A percentile compares a stretch with the other conserved stretches of the same genome.
Conservation (phyloP, 805 yeast genomes). For the Pichia kluyveri region DNA sequence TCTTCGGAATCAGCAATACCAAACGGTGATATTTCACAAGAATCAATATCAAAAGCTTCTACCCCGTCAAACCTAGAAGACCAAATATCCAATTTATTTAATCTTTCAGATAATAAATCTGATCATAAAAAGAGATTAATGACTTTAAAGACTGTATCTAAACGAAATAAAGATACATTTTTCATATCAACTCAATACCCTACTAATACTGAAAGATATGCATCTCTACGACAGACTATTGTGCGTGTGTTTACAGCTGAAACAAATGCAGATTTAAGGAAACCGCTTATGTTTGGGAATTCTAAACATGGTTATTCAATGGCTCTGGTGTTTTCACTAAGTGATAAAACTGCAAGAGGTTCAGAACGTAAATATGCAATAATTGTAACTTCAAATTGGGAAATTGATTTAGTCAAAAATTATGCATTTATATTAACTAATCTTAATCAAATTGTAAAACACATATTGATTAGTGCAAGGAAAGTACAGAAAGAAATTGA, state of each 20-base stretch:
- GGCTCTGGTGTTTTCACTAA: conserved; percentile 49
- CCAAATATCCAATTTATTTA: conserved; percentile 3
- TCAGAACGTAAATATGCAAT: conserved; percentile 61
- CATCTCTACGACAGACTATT: conserved; percentile 48
- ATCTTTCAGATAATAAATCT: neutral
- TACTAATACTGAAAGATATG: conserved; percentile 38
- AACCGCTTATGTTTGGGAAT: conserved; percentile 60
- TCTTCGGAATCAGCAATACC: no score
- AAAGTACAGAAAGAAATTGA: conserved; percentile 1
- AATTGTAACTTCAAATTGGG: conserved; percentile 49
- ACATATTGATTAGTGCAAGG: conserved; percentile 26
- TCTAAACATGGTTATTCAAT: conserved; percentile 51
- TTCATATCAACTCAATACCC: conserved; percentile 59
- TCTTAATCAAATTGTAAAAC: conserved; percentile 30
- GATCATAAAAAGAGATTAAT: conserved; percentile 1
- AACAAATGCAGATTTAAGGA: conserved; percentile 46
- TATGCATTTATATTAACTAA: conserved; percentile 44
- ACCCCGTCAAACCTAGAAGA: conserved; percentile 4
- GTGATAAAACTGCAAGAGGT: conserved; percentile 63
- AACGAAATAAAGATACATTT: conserved; percentile 12
- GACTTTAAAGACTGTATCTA: conserved; percentile 8
- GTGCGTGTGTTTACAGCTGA: conserved; percentile 62
- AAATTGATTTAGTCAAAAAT: conserved; percentile 38
- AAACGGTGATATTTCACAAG: neutral
- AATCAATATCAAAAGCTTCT: neutral